Evolutionary conservation across 2,329 filamentous ascomycete genomes (phyloP), one percentile per base, ranked within the genome.

Genomic region (Trichoderma aggressivum): DNA sequence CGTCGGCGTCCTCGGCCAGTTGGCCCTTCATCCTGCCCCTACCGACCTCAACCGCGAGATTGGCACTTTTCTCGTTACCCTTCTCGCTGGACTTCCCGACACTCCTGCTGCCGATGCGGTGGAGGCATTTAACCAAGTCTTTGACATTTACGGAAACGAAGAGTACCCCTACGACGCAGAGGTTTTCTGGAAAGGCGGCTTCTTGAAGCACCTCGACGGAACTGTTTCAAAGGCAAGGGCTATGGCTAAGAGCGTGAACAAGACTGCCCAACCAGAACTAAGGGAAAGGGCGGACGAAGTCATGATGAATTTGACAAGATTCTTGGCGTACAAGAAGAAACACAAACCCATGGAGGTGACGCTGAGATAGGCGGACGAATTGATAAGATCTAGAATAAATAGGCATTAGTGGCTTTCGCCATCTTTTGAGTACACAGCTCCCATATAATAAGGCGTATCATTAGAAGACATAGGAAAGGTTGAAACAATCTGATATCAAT

Each of bases 61-160:
- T 69, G 89, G 89, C 61, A 82, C 87, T 18, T 92, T 91, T 78
- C 81, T 92, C 62, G 73, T 91, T 67, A 87, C 85, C 2, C 78
- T 89, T 6, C 79, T 91, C 36, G 81, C 84, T 36, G 79, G 80
- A 11, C 80, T 87, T 21, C 87, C 88, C 6, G 81, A 85, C 58
- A 86, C 86, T 1, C 83, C 87, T 2, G 79, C 84, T 2, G 89
- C 88, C 2, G 88, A 91, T 59, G 83, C 84, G 6, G 84, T 92
- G 36, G 90, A 92, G 80, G 87, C 88, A 18, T 80, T 92, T 56
- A 88, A 91, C 79, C 88, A 91, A 78, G 73, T 92, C 21, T 90
- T 91, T 74, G 90, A 92, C 74, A 84, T 92, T 8, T 92, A 92
- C 79, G 87, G 85, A 30, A 88, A 92, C 76, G 88, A 89, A 78